A percentile compares a stretch with the other conserved stretches of the same genome.
These are phyloP conservation scores for Capsicum rhomboideum DNA, from an alignment of 257 asterid species.

Conservation along the genomic window DNA sequence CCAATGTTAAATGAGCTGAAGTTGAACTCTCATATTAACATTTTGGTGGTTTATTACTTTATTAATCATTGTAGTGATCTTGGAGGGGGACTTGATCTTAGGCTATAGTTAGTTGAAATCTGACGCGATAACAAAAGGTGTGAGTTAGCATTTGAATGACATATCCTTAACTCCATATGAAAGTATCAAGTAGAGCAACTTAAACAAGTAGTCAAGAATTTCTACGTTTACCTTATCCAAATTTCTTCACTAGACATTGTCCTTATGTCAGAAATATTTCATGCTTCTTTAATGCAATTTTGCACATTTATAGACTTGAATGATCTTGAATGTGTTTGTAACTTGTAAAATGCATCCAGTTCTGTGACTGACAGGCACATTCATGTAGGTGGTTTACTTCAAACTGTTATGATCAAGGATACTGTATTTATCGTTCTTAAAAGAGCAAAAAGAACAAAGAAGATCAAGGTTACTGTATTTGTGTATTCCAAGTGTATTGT, in stretches of 20 bases:
- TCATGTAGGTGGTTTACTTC: too few species aligned
- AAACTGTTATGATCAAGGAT: too few species aligned
- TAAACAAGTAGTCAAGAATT: background rate
- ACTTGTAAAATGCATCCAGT: background rate
- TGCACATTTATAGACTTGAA: background rate
- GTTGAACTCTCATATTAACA: background rate
- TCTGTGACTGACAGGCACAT: background rate
- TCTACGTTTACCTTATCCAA: background rate
- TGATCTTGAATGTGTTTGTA: background rate
- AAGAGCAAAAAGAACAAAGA: background rate
- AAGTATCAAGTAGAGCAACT: background rate
- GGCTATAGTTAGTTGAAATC: background rate
- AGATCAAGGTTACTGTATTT: background rate
- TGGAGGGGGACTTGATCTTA: background rate
- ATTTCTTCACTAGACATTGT: background rate
- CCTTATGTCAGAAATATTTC: background rate
- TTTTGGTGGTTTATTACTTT: background rate
- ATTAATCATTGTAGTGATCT: background rate
- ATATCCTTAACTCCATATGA: background rate
- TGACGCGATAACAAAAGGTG: background rate
- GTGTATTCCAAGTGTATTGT: background rate
- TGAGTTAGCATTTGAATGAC: background rate
- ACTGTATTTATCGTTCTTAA: background rate
- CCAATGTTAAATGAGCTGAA: background rate
- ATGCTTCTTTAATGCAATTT: background rate